Conservation (phyloP, 805 yeast species). For the Clavispora asparagi region DNA sequence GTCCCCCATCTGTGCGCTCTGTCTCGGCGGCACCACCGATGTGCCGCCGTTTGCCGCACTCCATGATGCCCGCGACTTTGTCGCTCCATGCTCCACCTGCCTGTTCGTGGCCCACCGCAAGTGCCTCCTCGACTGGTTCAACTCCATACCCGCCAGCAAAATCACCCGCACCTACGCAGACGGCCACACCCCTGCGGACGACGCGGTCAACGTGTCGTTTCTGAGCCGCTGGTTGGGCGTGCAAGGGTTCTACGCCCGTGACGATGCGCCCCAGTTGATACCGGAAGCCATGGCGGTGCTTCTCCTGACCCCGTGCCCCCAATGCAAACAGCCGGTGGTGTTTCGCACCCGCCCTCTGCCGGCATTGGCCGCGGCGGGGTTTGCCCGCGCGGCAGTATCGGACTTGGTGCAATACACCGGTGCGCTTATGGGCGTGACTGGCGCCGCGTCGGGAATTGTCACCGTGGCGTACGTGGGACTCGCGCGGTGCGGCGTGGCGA, state of each 20-base stretch:
- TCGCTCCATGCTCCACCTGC: conserved; percentile 36
- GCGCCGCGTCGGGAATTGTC: conserved; percentile 36
- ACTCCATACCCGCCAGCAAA: conserved; percentile 27
- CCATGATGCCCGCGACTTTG: conserved; percentile 31
- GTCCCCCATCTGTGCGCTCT: conserved; percentile 25
- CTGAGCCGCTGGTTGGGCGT: neutral
- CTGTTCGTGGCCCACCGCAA: conserved; percentile 31
- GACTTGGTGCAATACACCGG: conserved; percentile 26
- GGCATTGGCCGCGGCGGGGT: conserved; percentile 17
- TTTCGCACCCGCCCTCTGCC: conserved; percentile 28
- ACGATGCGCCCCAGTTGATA: neutral
- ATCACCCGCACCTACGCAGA: conserved; percentile 3
- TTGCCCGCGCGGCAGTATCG: conserved; percentile 13
- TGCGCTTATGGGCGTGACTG: conserved; percentile 30
- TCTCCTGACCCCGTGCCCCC: conserved; percentile 33
- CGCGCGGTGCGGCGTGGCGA: conserved; percentile 32
- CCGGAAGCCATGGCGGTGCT: conserved; percentile 1
- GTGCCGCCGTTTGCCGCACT: conserved; percentile 35
- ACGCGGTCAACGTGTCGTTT: neutral
- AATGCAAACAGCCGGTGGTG: conserved; percentile 31
- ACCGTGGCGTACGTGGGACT: conserved; percentile 37
- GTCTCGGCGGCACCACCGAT: conserved; percentile 36
- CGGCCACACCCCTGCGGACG: neutral
- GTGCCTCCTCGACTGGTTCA: conserved; percentile 39
- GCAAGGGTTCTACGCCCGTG: neutral